Conservation (phyloP, 257 asterid genomes). For the Ilex aquifolium region DNA sequence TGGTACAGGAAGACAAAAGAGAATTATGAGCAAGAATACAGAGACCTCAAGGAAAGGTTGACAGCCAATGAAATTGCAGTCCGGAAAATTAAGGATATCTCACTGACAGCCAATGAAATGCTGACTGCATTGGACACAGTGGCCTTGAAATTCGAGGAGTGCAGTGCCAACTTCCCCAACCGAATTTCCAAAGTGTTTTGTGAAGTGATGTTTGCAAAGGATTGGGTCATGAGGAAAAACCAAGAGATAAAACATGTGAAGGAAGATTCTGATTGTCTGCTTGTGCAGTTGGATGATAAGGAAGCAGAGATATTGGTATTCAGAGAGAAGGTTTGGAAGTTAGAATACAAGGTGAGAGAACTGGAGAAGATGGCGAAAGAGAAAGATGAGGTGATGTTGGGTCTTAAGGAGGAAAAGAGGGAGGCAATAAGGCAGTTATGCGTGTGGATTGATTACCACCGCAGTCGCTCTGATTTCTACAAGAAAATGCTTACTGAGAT, state of each 20-base stretch:
- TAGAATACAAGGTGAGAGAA: slow-evolving; percentile 61
- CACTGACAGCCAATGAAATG: slow-evolving; percentile 40
- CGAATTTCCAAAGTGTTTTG: slow-evolving; percentile 65
- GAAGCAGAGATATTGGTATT: slow-evolving; percentile 57
- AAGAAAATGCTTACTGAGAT: slow-evolving; percentile 52
- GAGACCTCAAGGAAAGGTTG: slow-evolving; percentile 28
- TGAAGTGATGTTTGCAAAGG: slow-evolving; percentile 58
- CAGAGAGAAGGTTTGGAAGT: slow-evolving; percentile 61
- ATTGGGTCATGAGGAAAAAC: slow-evolving; percentile 67
- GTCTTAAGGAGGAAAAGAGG: slow-evolving; percentile 63
- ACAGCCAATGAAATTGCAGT: slow-evolving; percentile 21
- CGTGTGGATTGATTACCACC: slow-evolving; percentile 84
- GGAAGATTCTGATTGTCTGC: slow-evolving; percentile 46
- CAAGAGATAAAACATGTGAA: slow-evolving; percentile 25
- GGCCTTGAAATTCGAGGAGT: slow-evolving; percentile 50
- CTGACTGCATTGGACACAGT: slow-evolving; percentile 48
- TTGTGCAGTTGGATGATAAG: slow-evolving; percentile 54
- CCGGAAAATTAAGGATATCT: slow-evolving; percentile 35
- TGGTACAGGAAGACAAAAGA: slow-evolving; percentile 49
- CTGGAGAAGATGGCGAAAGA: slow-evolving; percentile 69
- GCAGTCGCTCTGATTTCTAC: slow-evolving; percentile 62
- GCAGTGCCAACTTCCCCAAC: slow-evolving; percentile 47
- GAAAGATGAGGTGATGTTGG: slow-evolving; percentile 57
- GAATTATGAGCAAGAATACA: slow-evolving; percentile 29
- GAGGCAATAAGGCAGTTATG: slow-evolving; percentile 94